Conservation (phyloP, 495 filamentous ascomycete species). For the Aspergillus leporis region DNA sequence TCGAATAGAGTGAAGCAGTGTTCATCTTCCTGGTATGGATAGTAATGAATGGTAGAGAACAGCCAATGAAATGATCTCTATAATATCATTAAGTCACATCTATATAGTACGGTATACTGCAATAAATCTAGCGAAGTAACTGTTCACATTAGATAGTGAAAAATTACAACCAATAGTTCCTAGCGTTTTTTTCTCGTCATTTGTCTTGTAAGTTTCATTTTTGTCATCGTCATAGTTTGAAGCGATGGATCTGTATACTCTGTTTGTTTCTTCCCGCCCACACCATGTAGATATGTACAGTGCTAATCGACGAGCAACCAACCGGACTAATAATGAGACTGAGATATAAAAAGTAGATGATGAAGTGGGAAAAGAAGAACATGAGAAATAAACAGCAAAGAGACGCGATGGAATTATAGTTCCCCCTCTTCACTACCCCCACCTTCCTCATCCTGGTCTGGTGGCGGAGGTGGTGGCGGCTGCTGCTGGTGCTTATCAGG, state of each 20-base stretch:
- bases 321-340: neutral
- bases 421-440: conserved; percentile 49
- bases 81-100: no score
- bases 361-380: neutral
- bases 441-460: conserved; percentile 29
- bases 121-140: no score
- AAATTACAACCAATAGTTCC: neutral
- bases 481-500: neutral
- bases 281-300: conserved; percentile 1
- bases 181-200: neutral
- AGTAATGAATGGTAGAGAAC: neutral
- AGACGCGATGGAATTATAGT: conserved; percentile 22
- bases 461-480: conserved; percentile 9
- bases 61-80: no score
- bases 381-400: conserved; percentile 2
- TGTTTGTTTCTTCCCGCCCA: neutral
- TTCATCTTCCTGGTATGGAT: neutral
- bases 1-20: neutral
- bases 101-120: no score
- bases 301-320: neutral
- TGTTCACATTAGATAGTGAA: neutral
- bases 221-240: neutral
- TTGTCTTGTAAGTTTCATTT: neutral
- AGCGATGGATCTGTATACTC: neutral
- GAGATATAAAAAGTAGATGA: neutral